phyloP scores from a whole-genome alignment of 371 early-diverging fungal genomes.

The Haplosporangium sp. region DNA sequence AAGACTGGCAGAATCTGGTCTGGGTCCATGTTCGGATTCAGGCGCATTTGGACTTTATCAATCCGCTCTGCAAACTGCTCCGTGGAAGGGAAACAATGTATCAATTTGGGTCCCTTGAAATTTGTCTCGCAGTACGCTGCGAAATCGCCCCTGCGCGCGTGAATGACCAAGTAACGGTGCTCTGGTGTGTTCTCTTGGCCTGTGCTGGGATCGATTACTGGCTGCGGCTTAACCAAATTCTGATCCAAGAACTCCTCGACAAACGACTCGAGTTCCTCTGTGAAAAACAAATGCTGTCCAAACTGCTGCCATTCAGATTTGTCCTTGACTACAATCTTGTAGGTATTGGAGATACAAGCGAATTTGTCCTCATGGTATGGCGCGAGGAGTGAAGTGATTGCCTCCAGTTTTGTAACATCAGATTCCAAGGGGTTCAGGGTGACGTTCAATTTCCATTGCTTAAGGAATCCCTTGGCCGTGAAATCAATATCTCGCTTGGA shows the following conservation, averaged over 20 bases:
- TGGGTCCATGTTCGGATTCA: conserved; percentile 31
- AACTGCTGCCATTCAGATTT: conserved; percentile 52
- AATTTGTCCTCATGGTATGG: conserved; percentile 22
- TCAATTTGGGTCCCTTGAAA: conserved; percentile 33
- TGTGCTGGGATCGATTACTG: conserved; percentile 13
- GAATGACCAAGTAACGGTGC: conserved; percentile 38
- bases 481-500: conserved; percentile 50
- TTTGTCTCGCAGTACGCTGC: conserved; percentile 38
- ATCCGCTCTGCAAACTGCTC: conserved; percentile 48
- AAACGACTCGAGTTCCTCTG: conserved; percentile 41
- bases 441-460: conserved; percentile 48
- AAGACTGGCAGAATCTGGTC: conserved; percentile 45
- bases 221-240: conserved; percentile 21
- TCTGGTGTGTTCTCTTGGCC: conserved; percentile 3
- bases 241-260: conserved; percentile 30
- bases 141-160: conserved; percentile 51
- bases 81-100: conserved; percentile 50
- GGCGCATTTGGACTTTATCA: conserved; percentile 21
- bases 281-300: conserved; percentile 43
- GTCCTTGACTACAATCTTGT: conserved; percentile 50
- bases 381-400: conserved; percentile 19
- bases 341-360: conserved; percentile 51
- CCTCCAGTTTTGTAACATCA: conserved; percentile 32
- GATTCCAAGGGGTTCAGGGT: conserved; percentile 12
- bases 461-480: conserved; percentile 54